A percentile compares a stretch with the other conserved stretches of the same genome.
These are phyloP conservation scores for Sanghuangporus baumii DNA, from an alignment of 1,284 basidiomycete species.

Conservation along the genomic window DNA sequence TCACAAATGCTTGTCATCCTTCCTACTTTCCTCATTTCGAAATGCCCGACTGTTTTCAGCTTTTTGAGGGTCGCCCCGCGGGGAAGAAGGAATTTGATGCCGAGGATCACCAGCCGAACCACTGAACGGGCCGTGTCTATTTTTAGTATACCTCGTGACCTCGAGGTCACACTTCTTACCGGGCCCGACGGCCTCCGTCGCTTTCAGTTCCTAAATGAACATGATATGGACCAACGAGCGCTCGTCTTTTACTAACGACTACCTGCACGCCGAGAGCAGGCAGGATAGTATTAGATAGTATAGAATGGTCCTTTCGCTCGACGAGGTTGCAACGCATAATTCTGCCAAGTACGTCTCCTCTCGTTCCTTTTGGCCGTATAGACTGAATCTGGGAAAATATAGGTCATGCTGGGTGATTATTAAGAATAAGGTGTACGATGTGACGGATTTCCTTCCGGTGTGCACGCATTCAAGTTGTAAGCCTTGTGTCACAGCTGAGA, in stretches of 20 bases:
- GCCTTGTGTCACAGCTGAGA: not conserved
- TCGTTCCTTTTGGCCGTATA: not conserved
- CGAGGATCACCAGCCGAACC: too few species aligned
- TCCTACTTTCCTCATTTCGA: too few species aligned
- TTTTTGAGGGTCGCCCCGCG: too few species aligned
- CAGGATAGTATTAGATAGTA: not conserved
- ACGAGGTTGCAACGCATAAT: slow-evolving; percentile 49
- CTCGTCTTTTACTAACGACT: not conserved
- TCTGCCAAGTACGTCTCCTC: slow-evolving; percentile 35
- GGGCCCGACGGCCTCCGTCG: too few species aligned
- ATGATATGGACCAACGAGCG: not conserved
- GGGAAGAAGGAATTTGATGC: too few species aligned
- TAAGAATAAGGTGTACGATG: slow-evolving; percentile 70
- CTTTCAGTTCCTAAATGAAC: not conserved
- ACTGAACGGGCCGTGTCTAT: too few species aligned
- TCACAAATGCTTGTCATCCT: too few species aligned
- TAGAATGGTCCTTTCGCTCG: slow-evolving; percentile 29
- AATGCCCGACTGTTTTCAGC: too few species aligned
- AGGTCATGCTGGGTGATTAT: slow-evolving; percentile 85
- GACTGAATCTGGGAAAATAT: not conserved
- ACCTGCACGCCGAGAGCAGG: not conserved
- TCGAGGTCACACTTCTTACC: too few species aligned
- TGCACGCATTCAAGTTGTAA: slow-evolving; percentile 15
- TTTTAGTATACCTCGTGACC: too few species aligned
- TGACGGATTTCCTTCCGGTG: slow-evolving; percentile 79